phyloP scores from a whole-genome alignment of 2,329 filamentous ascomycete species.

The Cordyceps javanica region DNA sequence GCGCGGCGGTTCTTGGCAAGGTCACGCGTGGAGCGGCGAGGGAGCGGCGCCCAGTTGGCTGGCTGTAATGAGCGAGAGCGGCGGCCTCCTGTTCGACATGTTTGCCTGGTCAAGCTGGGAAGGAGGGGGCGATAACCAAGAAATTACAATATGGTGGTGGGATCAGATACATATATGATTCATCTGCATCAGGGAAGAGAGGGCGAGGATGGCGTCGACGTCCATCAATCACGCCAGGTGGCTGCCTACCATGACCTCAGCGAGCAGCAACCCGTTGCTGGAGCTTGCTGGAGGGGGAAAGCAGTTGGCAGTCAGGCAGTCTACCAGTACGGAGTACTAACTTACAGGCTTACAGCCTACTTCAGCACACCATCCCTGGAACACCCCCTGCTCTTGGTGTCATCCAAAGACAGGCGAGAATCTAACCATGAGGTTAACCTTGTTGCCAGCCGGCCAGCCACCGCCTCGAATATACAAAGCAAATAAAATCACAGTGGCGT shows the following conservation, averaged over 20 bases:
- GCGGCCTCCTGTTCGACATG: neutral
- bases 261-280: neutral
- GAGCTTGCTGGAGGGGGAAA: neutral
- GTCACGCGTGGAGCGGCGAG: neutral
- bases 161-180: neutral
- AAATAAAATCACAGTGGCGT: neutral
- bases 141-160: neutral
- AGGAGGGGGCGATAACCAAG: neutral
- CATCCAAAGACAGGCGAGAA: conserved; percentile 7
- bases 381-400: neutral
- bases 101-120: neutral
- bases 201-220: neutral
- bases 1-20: neutral
- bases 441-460: conserved; percentile 3
- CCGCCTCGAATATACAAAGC: neutral
- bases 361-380: neutral
- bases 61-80: neutral
- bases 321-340: neutral
- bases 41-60: neutral
- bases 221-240: neutral
- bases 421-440: conserved; percentile 14
- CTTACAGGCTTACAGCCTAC: neutral
- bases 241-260: neutral
- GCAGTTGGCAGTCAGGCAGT: too few species aligned
- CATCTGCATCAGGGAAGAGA: neutral